These are phyloP conservation scores for Hymenoscyphus occultus DNA, from an alignment of 2,329 filamentous ascomycete species.

Conservation along the genomic window DNA sequence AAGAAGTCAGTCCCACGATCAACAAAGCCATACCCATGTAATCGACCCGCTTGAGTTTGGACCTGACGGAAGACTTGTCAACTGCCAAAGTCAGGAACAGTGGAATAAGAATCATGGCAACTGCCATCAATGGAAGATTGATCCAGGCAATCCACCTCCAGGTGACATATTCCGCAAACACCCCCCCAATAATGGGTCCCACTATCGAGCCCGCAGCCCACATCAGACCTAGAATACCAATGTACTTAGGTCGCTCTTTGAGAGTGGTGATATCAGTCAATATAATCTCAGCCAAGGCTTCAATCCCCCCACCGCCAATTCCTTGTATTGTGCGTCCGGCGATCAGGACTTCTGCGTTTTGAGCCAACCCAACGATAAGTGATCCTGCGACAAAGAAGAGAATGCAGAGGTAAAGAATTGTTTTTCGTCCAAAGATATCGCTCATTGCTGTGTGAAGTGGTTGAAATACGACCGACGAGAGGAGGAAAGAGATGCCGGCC, in stretches of 20 bases:
- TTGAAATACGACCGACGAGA: slow-evolving; percentile 47
- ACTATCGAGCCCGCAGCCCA: slow-evolving; percentile 44
- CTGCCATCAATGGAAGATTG: slow-evolving; percentile 6
- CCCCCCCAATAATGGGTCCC: slow-evolving; percentile 40
- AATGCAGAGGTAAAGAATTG: slow-evolving; percentile 11
- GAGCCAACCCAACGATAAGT: slow-evolving; percentile 34
- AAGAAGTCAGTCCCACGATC: slow-evolving; percentile 4
- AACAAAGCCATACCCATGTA: slow-evolving; percentile 33
- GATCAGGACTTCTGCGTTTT: slow-evolving; percentile 32
- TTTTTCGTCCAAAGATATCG: slow-evolving; percentile 39
- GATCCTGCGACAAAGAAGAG: slow-evolving; percentile 37
- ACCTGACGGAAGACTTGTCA: background rate
- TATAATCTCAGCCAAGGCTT: slow-evolving; percentile 45
- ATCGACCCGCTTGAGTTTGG: slow-evolving; percentile 50
- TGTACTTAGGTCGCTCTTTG: slow-evolving; percentile 44
- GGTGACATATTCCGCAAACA: slow-evolving; percentile 36
- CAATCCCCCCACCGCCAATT: slow-evolving; percentile 45
- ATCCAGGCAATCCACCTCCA: slow-evolving; percentile 14
- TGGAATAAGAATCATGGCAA: slow-evolving; percentile 1
- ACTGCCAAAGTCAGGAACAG: background rate
- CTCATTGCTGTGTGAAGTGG: slow-evolving; percentile 41
- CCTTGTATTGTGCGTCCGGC: slow-evolving; percentile 42
- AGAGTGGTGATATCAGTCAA: slow-evolving; percentile 49
- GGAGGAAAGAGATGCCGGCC: slow-evolving; percentile 67
- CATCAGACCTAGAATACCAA: slow-evolving; percentile 38